Evolutionary conservation across 2,329 filamentous ascomycete species (phyloP).

Genomic region (Colletotrichum filicis): DNA sequence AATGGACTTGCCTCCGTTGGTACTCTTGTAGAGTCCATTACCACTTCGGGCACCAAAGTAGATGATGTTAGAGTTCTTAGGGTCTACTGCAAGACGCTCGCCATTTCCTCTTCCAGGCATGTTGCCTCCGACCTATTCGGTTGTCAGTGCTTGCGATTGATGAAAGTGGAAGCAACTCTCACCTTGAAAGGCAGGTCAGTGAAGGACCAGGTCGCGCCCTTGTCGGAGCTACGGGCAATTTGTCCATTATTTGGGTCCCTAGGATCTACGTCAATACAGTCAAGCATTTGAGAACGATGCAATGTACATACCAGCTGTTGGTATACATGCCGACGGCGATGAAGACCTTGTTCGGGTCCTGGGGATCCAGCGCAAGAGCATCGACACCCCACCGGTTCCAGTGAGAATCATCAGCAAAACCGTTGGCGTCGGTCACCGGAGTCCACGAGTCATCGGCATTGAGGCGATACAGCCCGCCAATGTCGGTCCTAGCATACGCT

Average conservation of each 20-base stretch:
- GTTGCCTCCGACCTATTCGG: slow-evolving; percentile 61
- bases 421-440: slow-evolving; percentile 56
- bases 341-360: slow-evolving; percentile 62
- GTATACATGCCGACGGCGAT: slow-evolving; percentile 68
- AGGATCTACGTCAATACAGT: not conserved
- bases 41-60: slow-evolving; percentile 70
- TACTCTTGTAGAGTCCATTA: slow-evolving; percentile 69
- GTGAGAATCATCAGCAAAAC: slow-evolving; percentile 51
- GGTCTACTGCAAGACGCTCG: slow-evolving; percentile 68
- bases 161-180: rapidly evolving
- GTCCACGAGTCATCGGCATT: slow-evolving; percentile 68
- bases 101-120: slow-evolving; percentile 71
- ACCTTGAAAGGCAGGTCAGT: slow-evolving; percentile 64
- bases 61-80: slow-evolving; percentile 65
- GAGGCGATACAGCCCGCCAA: slow-evolving; percentile 66
- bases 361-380: slow-evolving; percentile 65
- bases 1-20: slow-evolving; percentile 62
- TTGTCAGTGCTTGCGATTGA: not conserved
- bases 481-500: slow-evolving; percentile 67
- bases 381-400: slow-evolving; percentile 69
- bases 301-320: slow-evolving; percentile 57
- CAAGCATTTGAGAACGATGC: not conserved
- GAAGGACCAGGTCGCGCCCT: slow-evolving; percentile 62
- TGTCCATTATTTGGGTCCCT: slow-evolving; percentile 65
- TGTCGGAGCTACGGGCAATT: slow-evolving; percentile 66